Evolutionary conservation across 306 rosid species (phyloP), one percentile per base, ranked within the genome.

Genomic region (Vigna unguiculata): DNA sequence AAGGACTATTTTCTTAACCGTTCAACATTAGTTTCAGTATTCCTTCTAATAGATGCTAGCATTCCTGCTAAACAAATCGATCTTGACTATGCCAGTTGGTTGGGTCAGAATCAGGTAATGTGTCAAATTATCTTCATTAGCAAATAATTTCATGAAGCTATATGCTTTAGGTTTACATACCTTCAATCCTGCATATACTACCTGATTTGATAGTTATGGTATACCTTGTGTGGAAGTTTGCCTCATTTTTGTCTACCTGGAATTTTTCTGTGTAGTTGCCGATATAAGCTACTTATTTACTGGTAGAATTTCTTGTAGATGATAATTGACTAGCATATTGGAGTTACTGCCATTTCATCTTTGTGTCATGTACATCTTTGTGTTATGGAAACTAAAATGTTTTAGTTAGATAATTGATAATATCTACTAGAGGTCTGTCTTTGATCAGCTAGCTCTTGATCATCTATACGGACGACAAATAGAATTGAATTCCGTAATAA

Each of bases 1-100:
- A 93, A 90, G 83, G 94, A 96, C 84, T 96, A 91, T 89, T 96
- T 96, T 81, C 87, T 93, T 67, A 91, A 86, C 48, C 87, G 98
- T 61, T 84, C 98, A 46, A 85, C 90, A 0, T 82, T 96, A 76
- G 99, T 96, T 81, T 93, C 99, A 0, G 97, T 96, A 41, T 96
- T 96, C 83, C 98, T 96, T 77, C 96, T 96, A n/a, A 85, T 96
- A 34, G 99, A 96, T 83, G 99, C 91, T 48, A 96, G 99, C 90
- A 93, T 96, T 70, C 98, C 99, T 51, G 98, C 96, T 59, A 96
- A 88, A 81, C 82, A 72, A 58, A 89, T 87, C 57, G 99, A 93
- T 86, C 96, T 96, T 5, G 97, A 96, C 60, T 96, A 93, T 85
- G 98, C 99, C 45, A 83, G 94, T 76, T 96, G 98, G 99, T 88